Conservation (phyloP, 2,329 filamentous ascomycete species). For the Plectosphaerella cucumerina region DNA sequence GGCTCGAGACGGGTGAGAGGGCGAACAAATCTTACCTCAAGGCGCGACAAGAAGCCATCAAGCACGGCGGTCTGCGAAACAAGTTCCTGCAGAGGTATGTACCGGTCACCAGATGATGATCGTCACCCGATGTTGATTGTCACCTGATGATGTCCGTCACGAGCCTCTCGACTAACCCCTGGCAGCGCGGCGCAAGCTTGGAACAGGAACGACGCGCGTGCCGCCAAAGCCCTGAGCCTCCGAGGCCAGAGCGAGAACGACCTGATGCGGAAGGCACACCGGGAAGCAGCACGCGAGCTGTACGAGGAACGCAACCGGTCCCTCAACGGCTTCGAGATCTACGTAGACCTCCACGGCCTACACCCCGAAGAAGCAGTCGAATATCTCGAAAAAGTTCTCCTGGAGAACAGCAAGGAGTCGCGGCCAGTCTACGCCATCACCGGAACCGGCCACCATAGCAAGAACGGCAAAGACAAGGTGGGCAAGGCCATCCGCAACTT, state of each 20-base stretch:
- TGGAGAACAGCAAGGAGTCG: slow-evolving; percentile 71
- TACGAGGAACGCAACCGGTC: slow-evolving; percentile 87
- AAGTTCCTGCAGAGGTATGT: slow-evolving; percentile 90
- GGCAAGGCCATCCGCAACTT: slow-evolving; percentile 89
- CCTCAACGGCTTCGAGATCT: slow-evolving; percentile 64
- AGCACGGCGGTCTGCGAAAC: slow-evolving; percentile 92
- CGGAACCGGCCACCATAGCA: slow-evolving; percentile 94
- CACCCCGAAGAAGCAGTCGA: slow-evolving; percentile 96
- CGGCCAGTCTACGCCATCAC: slow-evolving; percentile 92
- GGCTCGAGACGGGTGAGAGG: slow-evolving; percentile 88
- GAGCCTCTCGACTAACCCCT: background rate
- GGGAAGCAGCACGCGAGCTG: slow-evolving; percentile 84
- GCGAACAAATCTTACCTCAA: slow-evolving; percentile 95
- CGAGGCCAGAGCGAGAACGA: slow-evolving; percentile 96
- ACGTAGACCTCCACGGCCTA: slow-evolving; percentile 96
- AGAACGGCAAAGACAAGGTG: slow-evolving; percentile 98
- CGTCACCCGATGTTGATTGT: background rate
- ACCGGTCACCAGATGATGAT: background rate
- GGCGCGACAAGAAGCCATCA: slow-evolving; percentile 91
- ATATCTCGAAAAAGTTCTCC: slow-evolving; percentile 82
- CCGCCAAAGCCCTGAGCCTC: slow-evolving; percentile 89
- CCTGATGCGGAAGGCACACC: slow-evolving; percentile 93
- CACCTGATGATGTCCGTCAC: background rate
- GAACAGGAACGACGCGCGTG: slow-evolving; percentile 95
- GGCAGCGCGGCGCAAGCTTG: slow-evolving; percentile 89